phyloP scores from a whole-genome alignment of 495 filamentous ascomycete species.

The Podospora fimiseda region DNA sequence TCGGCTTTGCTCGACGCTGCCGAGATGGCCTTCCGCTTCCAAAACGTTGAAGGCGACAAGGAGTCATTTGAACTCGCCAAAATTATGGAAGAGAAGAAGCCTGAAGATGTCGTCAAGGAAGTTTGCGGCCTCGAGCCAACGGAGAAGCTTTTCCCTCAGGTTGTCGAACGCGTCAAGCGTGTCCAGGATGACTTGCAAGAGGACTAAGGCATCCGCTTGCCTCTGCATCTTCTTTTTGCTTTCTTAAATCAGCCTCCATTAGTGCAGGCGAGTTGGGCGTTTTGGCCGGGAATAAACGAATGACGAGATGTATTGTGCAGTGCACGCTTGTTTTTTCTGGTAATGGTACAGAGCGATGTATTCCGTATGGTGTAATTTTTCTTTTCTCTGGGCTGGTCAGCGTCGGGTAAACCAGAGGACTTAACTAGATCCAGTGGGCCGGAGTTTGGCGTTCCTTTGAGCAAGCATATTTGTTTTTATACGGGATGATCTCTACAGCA shows the following conservation, averaged over 20 bases:
- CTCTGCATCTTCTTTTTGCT: background rate
- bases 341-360: background rate
- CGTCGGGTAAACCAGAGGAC: too few species aligned
- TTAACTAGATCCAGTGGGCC: background rate
- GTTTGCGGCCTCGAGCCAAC: constrained; percentile 66
- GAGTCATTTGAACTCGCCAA: constrained; percentile 77
- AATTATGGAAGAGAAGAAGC: constrained; percentile 63
- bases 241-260: too few species aligned
- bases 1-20: constrained; percentile 65
- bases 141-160: constrained; percentile 65
- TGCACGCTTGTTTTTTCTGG: background rate
- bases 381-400: too few species aligned
- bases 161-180: constrained; percentile 67
- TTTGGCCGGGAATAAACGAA: background rate
- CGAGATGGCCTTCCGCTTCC: constrained; percentile 86
- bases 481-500: too few species aligned
- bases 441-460: background rate
- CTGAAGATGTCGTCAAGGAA: constrained; percentile 62
- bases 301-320: background rate
- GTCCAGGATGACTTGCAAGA: constrained; percentile 58
- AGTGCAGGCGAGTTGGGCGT: too few species aligned
- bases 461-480: background rate
- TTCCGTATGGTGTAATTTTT: background rate
- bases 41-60: constrained; percentile 81
- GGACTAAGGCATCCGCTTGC: constrained; percentile 8